phyloP scores from a whole-genome alignment of 208 protist genomes.

The Acanthamoeba comandoni region DNA sequence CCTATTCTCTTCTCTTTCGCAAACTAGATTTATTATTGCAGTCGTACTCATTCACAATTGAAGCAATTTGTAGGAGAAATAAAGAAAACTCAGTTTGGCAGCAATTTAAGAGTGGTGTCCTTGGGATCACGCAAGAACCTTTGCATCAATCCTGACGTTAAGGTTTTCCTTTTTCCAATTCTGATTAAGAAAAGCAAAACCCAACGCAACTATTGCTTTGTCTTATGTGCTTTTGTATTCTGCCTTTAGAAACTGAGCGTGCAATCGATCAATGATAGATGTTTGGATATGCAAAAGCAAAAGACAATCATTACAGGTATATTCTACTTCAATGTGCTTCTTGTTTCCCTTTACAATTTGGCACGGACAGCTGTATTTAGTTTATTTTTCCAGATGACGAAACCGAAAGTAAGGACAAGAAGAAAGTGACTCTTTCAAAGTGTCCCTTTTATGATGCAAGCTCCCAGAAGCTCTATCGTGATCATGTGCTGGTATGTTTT shows the following conservation, averaged over 20 bases:
- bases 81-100: slow-evolving; percentile 89
- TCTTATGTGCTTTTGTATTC: neutral
- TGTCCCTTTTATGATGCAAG: slow-evolving; percentile 20
- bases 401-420: slow-evolving; percentile 42
- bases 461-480: slow-evolving; percentile 35
- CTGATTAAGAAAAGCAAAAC: too few species aligned
- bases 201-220: neutral
- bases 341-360: too few species aligned
- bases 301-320: slow-evolving; percentile 43
- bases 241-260: slow-evolving; percentile 55
- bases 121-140: slow-evolving; percentile 92
- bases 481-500: slow-evolving; percentile 50
- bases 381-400: too few species aligned
- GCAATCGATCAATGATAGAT: slow-evolving; percentile 92
- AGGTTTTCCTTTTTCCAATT: slow-evolving; percentile 42
- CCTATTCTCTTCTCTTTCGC: neutral
- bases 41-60: slow-evolving; percentile 95
- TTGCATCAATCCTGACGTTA: slow-evolving; percentile 91
- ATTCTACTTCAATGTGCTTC: too few species aligned
- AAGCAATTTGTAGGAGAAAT: slow-evolving; percentile 94
- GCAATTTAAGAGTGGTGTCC: slow-evolving; percentile 88
- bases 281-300: slow-evolving; percentile 89
- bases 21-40: slow-evolving; percentile 92
- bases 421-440: slow-evolving; percentile 42
- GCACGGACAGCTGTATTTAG: too few species aligned